A percentile compares a stretch with the other conserved stretches of the same genome.
phyloP scores from a whole-genome alignment of 2,329 filamentous ascomycete genomes.

The Teratosphaeria zuluensis region DNA sequence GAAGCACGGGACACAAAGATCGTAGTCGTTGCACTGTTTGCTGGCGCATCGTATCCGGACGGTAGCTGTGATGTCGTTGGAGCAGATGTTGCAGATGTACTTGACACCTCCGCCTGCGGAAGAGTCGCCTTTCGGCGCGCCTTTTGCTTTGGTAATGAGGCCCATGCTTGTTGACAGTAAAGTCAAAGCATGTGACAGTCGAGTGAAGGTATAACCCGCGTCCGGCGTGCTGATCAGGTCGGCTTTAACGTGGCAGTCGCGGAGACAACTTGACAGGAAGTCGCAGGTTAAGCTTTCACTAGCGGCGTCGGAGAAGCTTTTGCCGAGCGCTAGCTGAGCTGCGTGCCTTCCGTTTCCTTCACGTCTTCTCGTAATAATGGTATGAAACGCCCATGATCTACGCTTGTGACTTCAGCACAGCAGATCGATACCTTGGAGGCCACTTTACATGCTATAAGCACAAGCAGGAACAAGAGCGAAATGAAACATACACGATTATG shows the following conservation, averaged over 20 bases:
- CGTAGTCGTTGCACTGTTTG: slow-evolving; percentile 78
- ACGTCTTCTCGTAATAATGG: too few relatives aligned
- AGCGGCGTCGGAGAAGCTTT: background rate
- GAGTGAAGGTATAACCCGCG: background rate
- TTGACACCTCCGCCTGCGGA: slow-evolving; percentile 47
- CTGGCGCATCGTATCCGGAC: slow-evolving; percentile 92
- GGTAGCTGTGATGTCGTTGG: slow-evolving; percentile 91
- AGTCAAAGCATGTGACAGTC: background rate
- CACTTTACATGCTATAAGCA: too few relatives aligned
- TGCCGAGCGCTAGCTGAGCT: background rate
- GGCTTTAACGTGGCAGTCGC: background rate
- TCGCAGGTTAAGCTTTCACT: background rate
- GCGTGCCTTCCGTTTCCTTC: too few relatives aligned
- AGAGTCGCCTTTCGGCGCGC: slow-evolving; percentile 17
- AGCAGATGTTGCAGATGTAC: slow-evolving; percentile 96
- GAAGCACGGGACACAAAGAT: slow-evolving; percentile 94
- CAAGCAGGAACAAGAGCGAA: too few relatives aligned
- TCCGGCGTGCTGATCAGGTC: background rate
- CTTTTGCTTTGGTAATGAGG: slow-evolving; percentile 26
- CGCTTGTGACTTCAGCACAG: too few relatives aligned
- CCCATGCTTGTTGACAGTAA: slow-evolving; percentile 15
- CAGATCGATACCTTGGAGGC: too few relatives aligned
- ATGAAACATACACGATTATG: too few relatives aligned
- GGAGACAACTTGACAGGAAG: background rate
- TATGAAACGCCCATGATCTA: too few relatives aligned